Evolutionary conservation across 805 yeast genomes (phyloP), one percentile per base, ranked within the genome.

Genomic region (Candida nitratophila): DNA sequence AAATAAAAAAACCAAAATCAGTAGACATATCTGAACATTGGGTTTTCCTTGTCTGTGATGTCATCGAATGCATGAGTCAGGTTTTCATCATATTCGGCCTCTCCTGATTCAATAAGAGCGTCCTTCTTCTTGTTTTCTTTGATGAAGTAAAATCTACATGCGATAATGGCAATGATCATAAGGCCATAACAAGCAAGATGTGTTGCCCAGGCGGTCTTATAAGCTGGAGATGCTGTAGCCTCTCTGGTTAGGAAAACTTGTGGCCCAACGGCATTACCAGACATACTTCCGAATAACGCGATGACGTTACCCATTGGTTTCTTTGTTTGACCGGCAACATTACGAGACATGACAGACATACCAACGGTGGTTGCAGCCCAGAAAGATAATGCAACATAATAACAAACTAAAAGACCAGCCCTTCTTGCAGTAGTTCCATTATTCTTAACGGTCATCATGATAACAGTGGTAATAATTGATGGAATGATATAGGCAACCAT

Each of bases 321-420:
- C 39, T 56, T 57, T 26, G 57, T 61, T 42, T 52, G 55, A 22
- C 68, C 68, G 10, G 64, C 63, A 26, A 59, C 56, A 38, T 63
- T 64, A 39, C 41, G 41, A 10, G 41, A 39, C 41, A 39, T 39
- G 14, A 39, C 41, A 12, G 41, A 39, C 41, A 39, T 39, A 29
- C 34, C 34, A 24, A 57, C 39, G 14, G 51, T 52, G 22, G 56
- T 47, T 15, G 55, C 43, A 16, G 59, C 59, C 53, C 59, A 57
- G 47, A 51, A 59, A 3, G 60, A 56, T 26, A 53, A 46, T 10
- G 56, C 47, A 22, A 63, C 37, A 43, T 63, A 63, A 41, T 61
- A 56, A 43, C 63, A 57, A 46, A 60, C 55, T 12, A 63, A 47
- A 27, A 60, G 47, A 9, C 51, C 62, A 5, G 59, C 64, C 39